phyloP scores from a whole-genome alignment of 176 grass and related monocot genomes.

The Avena atlantica region DNA sequence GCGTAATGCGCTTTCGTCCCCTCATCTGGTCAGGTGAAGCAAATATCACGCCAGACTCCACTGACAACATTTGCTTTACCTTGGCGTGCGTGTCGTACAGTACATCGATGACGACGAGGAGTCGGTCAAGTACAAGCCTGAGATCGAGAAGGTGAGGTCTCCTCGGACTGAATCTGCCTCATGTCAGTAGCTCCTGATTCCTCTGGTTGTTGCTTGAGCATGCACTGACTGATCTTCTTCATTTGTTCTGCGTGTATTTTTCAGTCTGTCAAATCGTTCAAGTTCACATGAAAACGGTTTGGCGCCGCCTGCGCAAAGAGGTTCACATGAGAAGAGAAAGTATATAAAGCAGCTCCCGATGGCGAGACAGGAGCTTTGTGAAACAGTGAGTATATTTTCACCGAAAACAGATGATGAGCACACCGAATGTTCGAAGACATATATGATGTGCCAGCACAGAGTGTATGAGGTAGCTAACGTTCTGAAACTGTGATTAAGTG shows the following conservation, averaged over 20 bases:
- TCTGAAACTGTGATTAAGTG: background rate
- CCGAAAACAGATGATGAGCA: background rate
- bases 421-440: background rate
- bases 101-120: conserved; percentile 80
- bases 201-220: background rate
- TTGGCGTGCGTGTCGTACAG: conserved; percentile 42
- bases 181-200: background rate
- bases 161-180: background rate
- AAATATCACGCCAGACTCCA: background rate
- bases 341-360: background rate
- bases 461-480: background rate
- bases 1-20: no score
- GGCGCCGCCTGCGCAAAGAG: background rate
- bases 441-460: background rate
- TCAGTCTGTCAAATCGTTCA: conserved; percentile 72
- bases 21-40: no score
- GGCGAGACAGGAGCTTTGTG: background rate
- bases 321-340: background rate
- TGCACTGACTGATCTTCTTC: background rate
- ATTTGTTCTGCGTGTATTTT: no score
- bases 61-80: conserved; percentile 25
- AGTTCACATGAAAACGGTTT: conserved; percentile 49
- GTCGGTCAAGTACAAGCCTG: conserved; percentile 57
- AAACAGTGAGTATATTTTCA: background rate
- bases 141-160: conserved; percentile 71